Evolutionary conservation across 345 rosid species (phyloP).

Genomic region (Bruguiera sexangula): DNA sequence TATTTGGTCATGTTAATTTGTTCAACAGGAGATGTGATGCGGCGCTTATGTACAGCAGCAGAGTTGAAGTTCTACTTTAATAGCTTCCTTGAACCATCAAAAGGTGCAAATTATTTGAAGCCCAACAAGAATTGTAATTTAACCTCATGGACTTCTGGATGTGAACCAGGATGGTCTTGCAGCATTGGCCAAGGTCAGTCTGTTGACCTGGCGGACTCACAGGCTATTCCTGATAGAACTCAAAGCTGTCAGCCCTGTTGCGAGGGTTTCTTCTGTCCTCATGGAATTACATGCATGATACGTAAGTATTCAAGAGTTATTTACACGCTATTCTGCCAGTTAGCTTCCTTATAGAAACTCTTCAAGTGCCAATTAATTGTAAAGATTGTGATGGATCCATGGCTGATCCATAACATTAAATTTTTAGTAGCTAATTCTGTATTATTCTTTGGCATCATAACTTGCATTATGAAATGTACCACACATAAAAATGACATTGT

Average conservation of each 20-base stretch:
- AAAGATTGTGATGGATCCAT: no score
- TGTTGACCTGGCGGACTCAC: conserved; percentile 54
- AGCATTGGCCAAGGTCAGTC: conserved; percentile 39
- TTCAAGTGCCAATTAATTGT: neutral
- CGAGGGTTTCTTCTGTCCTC: conserved; percentile 90
- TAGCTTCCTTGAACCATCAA: conserved; percentile 41
- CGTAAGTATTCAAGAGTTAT: conserved; percentile 48
- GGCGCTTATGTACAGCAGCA: conserved; percentile 70
- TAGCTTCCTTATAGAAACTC: neutral
- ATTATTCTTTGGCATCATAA: neutral
- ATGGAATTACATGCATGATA: conserved; percentile 92
- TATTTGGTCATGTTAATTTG: conserved; percentile 7
- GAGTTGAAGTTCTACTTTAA: conserved; percentile 72
- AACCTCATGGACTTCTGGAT: conserved; percentile 79
- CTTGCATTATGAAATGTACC: neutral
- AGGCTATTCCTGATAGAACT: conserved; percentile 57
- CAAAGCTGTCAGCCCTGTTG: conserved; percentile 68
- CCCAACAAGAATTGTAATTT: conserved; percentile 77
- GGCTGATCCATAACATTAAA: neutral
- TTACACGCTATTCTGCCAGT: conserved; percentile 6
- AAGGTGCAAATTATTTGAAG: conserved; percentile 36
- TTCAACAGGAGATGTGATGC: conserved; percentile 46
- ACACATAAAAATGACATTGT: neutral
- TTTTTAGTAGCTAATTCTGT: neutral
- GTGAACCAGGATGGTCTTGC: conserved; percentile 99